Conservation (phyloP, 805 yeast species). For the Candida andamanensis region DNA sequence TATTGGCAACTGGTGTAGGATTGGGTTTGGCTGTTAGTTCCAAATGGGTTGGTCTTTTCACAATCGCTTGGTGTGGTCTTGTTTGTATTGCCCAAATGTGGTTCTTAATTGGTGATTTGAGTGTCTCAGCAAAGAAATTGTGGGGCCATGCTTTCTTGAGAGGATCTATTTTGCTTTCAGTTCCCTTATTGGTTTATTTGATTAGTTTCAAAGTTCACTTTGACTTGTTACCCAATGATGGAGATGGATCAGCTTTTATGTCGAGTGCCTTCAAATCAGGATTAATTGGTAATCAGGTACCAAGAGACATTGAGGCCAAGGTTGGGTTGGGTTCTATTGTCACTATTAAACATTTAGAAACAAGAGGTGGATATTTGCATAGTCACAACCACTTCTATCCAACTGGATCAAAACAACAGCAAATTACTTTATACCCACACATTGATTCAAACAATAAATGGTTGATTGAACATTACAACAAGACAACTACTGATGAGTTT, state of each 20-base stretch:
- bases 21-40: constrained; percentile 70
- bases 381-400: constrained; percentile 71
- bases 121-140: constrained; percentile 41
- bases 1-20: constrained; percentile 61
- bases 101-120: constrained; percentile 69
- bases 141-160: constrained; percentile 46
- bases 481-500: constrained; percentile 51
- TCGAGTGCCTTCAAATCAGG: constrained; percentile 67
- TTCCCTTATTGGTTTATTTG: constrained; percentile 55
- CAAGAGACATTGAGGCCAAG: constrained; percentile 51
- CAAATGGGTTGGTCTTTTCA: constrained; percentile 83
- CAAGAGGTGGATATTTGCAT: constrained; percentile 78
- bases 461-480: constrained; percentile 64
- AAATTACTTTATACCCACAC: constrained; percentile 75
- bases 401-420: constrained; percentile 82
- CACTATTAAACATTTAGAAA: constrained; percentile 61
- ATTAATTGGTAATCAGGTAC: constrained; percentile 56
- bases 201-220: constrained; percentile 62
- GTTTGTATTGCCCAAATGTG: constrained; percentile 59
- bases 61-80: constrained; percentile 72
- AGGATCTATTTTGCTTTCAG: constrained; percentile 48
- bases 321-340: constrained; percentile 72
- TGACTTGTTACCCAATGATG: constrained; percentile 50
- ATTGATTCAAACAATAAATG: constrained; percentile 71
- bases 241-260: constrained; percentile 70